Base-by-base conservation (phyloP, 2,329 filamentous ascomycete genomes). In the Nemania diffusa region DNA sequence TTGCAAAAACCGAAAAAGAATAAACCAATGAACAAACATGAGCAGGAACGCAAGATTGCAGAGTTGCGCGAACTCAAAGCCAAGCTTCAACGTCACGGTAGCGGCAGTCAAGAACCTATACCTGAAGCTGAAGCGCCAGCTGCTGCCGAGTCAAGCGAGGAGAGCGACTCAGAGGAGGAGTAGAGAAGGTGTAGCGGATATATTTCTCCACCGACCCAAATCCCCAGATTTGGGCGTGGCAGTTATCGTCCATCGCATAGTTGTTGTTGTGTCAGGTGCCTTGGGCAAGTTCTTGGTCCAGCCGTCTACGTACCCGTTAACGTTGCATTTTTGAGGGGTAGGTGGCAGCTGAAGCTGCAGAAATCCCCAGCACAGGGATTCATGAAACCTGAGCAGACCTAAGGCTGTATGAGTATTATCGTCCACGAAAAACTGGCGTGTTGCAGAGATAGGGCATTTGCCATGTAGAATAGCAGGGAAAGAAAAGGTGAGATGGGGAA, bases 11-110 rank as follows among this genome's bases (percentile, higher is more conserved):
- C 87, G 60, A 90, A 89, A 82, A 91, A 91, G 84, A 91, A 92
- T 79, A 92, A 92, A 83, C 90, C 90, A 1, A 92, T 92, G 90
- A 90, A 88, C 79, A 91, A 91, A 79, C 81, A 82, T 37, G 90
- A 92, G 79, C 90, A 92, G 79, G 89, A 91, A 75, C 84, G 86
- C 48, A 89, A 87, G 71, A 90, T 92, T 73, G 83, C 86, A 71
- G 83, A 88, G 76, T 83, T 92, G 26, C 84, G 87, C 71, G 85
- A 87, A 75, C 85, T 88, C 69, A 83, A 90, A 71, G 83, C 83
- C n/a, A 79, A 83, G 63, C 84, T 83, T 65, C 78, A 79, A 65
- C 80, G 82, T 3, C 78, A 80, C 71, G 77, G 83, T 68, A 82
- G 84, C 75, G 79, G 84, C 69, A 86, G 75, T 65, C 75, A 77